phyloP scores from a whole-genome alignment of 2,329 filamentous ascomycete genomes.

The Lachnellula hyalina region DNA sequence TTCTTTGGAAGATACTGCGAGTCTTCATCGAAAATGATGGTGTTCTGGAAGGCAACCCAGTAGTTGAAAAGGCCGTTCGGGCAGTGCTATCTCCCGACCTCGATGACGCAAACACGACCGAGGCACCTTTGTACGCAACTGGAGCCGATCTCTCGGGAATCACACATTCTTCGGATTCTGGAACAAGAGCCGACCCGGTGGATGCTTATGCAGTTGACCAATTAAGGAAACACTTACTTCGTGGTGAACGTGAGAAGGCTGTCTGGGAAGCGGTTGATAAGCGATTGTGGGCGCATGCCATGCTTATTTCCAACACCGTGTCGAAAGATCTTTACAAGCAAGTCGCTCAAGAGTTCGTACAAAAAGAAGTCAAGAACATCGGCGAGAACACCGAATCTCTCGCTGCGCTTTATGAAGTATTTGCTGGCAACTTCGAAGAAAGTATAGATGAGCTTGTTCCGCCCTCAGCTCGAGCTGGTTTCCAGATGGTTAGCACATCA shows the following conservation, averaged over 20 bases:
- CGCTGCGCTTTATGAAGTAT: conserved; percentile 85
- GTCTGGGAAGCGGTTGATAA: conserved; percentile 93
- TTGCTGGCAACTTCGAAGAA: conserved; percentile 91
- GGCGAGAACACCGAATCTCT: conserved; percentile 80
- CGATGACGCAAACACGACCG: conserved; percentile 25
- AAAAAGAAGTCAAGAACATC: conserved; percentile 83
- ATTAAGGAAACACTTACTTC: conserved; percentile 66
- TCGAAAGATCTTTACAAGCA: conserved; percentile 85
- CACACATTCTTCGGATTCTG: conserved; percentile 30
- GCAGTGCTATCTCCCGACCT: conserved; percentile 63
- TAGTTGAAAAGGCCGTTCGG: conserved; percentile 69
- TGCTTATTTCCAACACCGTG: conserved; percentile 75
- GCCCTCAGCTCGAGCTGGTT: conserved; percentile 81
- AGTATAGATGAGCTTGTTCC: conserved; percentile 95
- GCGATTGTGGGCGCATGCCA: conserved; percentile 91
- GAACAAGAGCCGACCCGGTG: conserved; percentile 56
- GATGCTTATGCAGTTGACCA: conserved; percentile 66
- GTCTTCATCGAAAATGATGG: conserved; percentile 86
- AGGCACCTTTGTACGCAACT: conserved; percentile 31
- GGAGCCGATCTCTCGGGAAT: conserved; percentile 37
- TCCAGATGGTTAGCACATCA: conserved; percentile 82
- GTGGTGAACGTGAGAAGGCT: conserved; percentile 82
- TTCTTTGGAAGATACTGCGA: conserved; percentile 83
- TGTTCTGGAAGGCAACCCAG: conserved; percentile 63
- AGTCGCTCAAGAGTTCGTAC: conserved; percentile 90